Percentiles rank a stretch among this genome's conserved stretches.
phyloP scores from a whole-genome alignment of 2,329 filamentous ascomycete genomes.

The Xylaria arbuscula region DNA sequence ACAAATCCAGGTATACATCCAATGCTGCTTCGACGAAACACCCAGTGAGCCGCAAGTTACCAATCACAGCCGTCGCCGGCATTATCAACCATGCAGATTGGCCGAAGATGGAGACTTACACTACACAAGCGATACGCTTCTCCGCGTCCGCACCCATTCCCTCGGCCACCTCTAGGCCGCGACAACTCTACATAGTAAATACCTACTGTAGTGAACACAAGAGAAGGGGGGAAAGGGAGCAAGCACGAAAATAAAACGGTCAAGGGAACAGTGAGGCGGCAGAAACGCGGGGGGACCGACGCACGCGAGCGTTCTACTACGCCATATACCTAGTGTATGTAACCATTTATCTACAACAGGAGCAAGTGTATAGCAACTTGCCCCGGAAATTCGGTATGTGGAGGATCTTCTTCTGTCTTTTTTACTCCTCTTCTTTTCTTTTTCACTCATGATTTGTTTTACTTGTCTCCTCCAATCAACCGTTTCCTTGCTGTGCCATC shows the following conservation, averaged over 20 bases:
- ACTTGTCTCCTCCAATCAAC: conserved; percentile 16
- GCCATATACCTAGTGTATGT: conserved; percentile 24
- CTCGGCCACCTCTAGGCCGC: conserved; percentile 28
- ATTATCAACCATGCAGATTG: conserved; percentile 35
- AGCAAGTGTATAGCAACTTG: conserved; percentile 6
- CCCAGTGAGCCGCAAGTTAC: conserved; percentile 36
- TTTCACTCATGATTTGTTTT: neutral
- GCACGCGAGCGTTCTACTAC: conserved; percentile 30
- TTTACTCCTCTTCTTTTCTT: conserved; percentile 1
- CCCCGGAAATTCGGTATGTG: conserved; percentile 30
- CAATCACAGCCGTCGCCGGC: conserved; percentile 36
- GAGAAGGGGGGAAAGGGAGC: neutral
- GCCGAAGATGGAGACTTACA: conserved; percentile 29
- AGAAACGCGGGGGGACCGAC: conserved; percentile 33
- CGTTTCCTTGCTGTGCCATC: conserved; percentile 34
- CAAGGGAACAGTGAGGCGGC: conserved; percentile 30
- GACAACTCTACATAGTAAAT: neutral
- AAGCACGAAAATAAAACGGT: conserved; percentile 34
- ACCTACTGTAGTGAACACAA: neutral
- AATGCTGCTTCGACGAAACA: conserved; percentile 36
- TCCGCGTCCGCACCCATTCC: conserved; percentile 20
- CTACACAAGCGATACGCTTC: conserved; percentile 30
- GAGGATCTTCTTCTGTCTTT: conserved; percentile 17
- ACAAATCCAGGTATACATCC: conserved; percentile 32
- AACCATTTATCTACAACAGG: conserved; percentile 8